phyloP scores from a whole-genome alignment of 192 early-diverging fungal species.

The Mycoemilia scoparia region DNA sequence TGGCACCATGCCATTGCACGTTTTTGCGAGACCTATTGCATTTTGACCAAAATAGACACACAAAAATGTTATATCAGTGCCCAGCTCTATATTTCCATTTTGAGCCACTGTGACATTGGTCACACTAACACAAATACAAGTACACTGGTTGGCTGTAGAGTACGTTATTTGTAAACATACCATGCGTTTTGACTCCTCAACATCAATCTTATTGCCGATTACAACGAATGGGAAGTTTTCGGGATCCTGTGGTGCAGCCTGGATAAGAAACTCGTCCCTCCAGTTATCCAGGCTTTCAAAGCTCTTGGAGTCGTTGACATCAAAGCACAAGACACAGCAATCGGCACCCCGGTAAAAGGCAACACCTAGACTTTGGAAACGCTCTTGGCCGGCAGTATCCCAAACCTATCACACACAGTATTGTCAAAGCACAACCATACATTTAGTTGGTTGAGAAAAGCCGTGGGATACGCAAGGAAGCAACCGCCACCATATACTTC shows the following conservation, averaged over 20 bases:
- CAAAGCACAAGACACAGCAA: slow-evolving; percentile 94
- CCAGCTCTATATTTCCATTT: background rate
- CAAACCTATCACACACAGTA: slow-evolving; percentile 71
- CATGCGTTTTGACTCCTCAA: slow-evolving; percentile 92
- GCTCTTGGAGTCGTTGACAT: slow-evolving; percentile 85
- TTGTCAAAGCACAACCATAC: too few relatives aligned
- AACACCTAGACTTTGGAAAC: slow-evolving; percentile 94
- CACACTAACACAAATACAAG: too few relatives aligned
- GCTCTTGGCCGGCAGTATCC: slow-evolving; percentile 98
- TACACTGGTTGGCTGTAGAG: too few relatives aligned
- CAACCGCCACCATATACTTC: background rate
- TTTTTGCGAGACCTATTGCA: slow-evolving; percentile 77
- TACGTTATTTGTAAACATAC: slow-evolving; percentile 38
- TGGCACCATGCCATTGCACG: slow-evolving; percentile 91
- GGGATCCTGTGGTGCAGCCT: slow-evolving; percentile 81
- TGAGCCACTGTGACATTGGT: background rate
- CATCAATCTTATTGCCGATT: slow-evolving; percentile 97
- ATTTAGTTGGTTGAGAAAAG: too few relatives aligned
- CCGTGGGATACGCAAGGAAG: too few relatives aligned
- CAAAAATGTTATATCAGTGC: background rate
- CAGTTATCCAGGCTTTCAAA: slow-evolving; percentile 95
- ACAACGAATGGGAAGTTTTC: slow-evolving; percentile 99
- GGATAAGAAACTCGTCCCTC: slow-evolving; percentile 97
- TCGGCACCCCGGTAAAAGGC: slow-evolving; percentile 99
- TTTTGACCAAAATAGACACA: too few relatives aligned